A percentile compares a stretch with the other conserved stretches of the same genome.
Evolutionary conservation across 139 green algal species (phyloP).

Genomic region (Auxenochlorella pyrenoidosa): DNA sequence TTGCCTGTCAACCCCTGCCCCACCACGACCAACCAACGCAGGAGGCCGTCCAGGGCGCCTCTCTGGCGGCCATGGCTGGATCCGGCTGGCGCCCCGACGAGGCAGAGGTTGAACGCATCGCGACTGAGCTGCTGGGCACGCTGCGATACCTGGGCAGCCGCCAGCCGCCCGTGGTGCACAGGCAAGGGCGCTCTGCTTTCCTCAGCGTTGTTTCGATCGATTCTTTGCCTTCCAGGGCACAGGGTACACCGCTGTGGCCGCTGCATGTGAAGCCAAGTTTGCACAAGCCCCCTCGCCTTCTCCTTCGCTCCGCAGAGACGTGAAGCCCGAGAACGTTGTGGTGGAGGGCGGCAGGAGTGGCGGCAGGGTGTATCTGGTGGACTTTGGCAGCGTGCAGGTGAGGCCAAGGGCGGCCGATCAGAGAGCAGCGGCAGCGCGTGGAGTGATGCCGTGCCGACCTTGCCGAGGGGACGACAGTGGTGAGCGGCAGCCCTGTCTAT

Average conservation of each 20-base stretch:
- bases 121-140: slow-evolving; percentile 74
- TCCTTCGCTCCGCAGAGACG: slow-evolving; percentile 56
- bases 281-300: too few relatives aligned
- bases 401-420: not conserved
- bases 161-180: slow-evolving; percentile 62
- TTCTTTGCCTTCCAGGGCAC: too few relatives aligned
- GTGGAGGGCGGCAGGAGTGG: slow-evolving; percentile 73
- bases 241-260: too few relatives aligned
- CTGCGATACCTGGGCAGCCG: slow-evolving; percentile 81
- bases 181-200: slow-evolving; percentile 29
- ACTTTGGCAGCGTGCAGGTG: slow-evolving; percentile 95
- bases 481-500: too few relatives aligned
- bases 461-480: too few relatives aligned
- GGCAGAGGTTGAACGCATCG: slow-evolving; percentile 60
- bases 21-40: too few relatives aligned
- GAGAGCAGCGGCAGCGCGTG: too few relatives aligned
- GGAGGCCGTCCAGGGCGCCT: slow-evolving; percentile 24
- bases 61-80: slow-evolving; percentile 70
- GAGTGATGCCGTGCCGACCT: too few relatives aligned
- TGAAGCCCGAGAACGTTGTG: slow-evolving; percentile 94
- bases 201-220: too few relatives aligned
- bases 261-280: too few relatives aligned
- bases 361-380: slow-evolving; percentile 84
- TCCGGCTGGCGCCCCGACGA: slow-evolving; percentile 69
- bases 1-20: too few relatives aligned